A percentile compares a stretch with the other conserved stretches of the same genome.
These are phyloP conservation scores for Vachellia collinsii DNA, from an alignment of 306 rosid species.

Conservation along the genomic window DNA sequence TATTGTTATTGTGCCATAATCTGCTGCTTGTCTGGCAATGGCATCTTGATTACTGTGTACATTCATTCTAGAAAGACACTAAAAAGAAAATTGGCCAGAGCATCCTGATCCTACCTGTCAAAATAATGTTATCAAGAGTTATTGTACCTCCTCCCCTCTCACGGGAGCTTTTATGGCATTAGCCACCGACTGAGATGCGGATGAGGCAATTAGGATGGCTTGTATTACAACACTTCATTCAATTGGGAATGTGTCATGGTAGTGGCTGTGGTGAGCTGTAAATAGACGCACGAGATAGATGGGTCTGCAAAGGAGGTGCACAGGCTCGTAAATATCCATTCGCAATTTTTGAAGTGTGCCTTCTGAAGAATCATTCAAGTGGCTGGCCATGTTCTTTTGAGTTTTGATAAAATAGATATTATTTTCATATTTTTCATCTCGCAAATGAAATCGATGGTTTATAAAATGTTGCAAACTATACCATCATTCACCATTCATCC, in stretches of 20 bases:
- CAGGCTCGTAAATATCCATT: background rate
- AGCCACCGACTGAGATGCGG: slow-evolving; percentile 9
- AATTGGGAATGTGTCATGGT: background rate
- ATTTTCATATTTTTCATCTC: background rate
- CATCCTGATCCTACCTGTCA: slow-evolving; percentile 38
- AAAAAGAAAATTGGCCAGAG: slow-evolving; percentile 30
- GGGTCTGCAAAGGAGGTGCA: background rate
- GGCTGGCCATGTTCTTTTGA: background rate
- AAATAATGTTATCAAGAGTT: slow-evolving; percentile 15
- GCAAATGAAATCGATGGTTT: background rate
- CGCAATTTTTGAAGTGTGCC: background rate
- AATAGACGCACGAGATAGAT: background rate
- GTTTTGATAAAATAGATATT: background rate
- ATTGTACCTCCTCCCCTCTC: background rate
- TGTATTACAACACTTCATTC: background rate
- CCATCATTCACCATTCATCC: background rate
- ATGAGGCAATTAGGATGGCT: background rate
- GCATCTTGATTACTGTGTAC: slow-evolving; percentile 60
- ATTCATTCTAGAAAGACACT: slow-evolving; percentile 62
- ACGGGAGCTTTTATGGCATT: background rate
- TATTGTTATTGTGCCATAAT: slow-evolving; percentile 40
- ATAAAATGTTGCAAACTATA: background rate
- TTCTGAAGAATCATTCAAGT: background rate
- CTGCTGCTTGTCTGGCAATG: slow-evolving; percentile 56
- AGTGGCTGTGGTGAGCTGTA: background rate